Percentiles rank a stretch among this genome's conserved stretches.
phyloP scores from a whole-genome alignment of 2,329 filamentous ascomycete species.

The Verticillium nubilum region DNA sequence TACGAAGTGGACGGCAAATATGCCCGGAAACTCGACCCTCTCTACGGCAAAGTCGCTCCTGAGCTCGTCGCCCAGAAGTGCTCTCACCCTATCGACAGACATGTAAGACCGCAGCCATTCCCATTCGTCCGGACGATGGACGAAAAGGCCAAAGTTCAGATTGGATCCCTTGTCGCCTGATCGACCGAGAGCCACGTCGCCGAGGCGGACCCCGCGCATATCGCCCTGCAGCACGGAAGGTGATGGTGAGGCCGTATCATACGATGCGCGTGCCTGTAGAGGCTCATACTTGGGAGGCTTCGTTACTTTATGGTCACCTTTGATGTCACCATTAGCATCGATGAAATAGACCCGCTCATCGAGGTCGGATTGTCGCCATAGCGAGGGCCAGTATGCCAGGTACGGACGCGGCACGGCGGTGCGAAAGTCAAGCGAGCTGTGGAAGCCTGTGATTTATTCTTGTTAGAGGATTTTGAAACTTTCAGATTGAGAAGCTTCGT shows the following conservation, averaged over 20 bases:
- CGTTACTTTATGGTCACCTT: background rate
- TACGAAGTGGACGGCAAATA: slow-evolving; percentile 44
- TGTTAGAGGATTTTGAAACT: no score
- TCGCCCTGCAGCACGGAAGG: background rate
- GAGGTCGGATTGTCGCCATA: background rate
- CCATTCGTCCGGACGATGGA: background rate
- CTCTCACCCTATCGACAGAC: background rate
- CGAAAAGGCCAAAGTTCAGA: slow-evolving; percentile 1
- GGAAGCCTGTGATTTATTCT: slow-evolving; percentile 26
- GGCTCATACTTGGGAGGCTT: background rate
- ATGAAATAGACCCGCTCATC: background rate
- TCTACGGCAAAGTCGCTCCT: slow-evolving; percentile 28
- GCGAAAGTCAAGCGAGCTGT: slow-evolving; percentile 34
- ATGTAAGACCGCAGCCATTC: background rate
- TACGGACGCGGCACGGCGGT: slow-evolving; percentile 12
- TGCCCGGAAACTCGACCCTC: slow-evolving; percentile 38
- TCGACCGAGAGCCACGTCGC: background rate
- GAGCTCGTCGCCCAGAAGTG: slow-evolving; percentile 16
- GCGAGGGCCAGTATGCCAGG: background rate
- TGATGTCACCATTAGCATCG: background rate
- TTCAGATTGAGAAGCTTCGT: background rate
- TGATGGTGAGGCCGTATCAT: background rate
- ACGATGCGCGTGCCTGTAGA: background rate
- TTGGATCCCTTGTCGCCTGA: background rate
- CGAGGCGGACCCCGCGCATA: background rate